Percentiles rank a stretch among this genome's conserved stretches.
phyloP scores from a whole-genome alignment of 169 alveolate genomes.

The Plasmodium yoelii region DNA sequence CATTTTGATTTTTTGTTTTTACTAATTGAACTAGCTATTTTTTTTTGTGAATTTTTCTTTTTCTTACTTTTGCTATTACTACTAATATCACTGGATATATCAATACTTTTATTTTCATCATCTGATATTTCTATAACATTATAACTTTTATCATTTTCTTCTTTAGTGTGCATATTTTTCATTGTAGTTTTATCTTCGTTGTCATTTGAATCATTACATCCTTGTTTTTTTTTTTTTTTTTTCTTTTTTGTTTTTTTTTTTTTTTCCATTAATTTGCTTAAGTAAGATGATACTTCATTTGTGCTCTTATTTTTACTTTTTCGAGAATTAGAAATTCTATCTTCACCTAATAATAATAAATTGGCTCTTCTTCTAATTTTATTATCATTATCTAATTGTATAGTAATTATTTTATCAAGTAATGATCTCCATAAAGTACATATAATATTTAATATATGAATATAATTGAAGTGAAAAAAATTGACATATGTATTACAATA shows the following conservation, averaged over 20 bases:
- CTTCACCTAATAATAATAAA: background rate
- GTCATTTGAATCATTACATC: background rate
- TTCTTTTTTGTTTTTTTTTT: constrained; percentile 33
- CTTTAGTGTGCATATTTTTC: background rate
- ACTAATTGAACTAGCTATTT: background rate
- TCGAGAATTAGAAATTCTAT: background rate
- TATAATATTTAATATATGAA: constrained; percentile 72
- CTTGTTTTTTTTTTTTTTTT: constrained; percentile 1
- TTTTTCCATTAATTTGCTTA: constrained; percentile 55
- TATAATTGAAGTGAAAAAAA: constrained; percentile 72
- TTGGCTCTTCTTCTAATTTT: constrained; percentile 12
- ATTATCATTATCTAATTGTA: constrained; percentile 64
- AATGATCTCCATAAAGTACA: constrained; percentile 76
- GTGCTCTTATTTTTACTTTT: constrained; percentile 12
- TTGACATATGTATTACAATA: constrained; percentile 59
- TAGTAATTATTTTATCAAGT: constrained; percentile 65
- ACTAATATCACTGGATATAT: constrained; percentile 18
- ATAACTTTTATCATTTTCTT: background rate
- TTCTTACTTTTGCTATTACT: constrained; percentile 26
- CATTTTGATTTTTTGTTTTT: background rate
- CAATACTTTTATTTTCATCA: constrained; percentile 32
- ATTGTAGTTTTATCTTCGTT: background rate
- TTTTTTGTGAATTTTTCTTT: constrained; percentile 1
- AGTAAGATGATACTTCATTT: constrained; percentile 8
- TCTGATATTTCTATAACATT: constrained; percentile 70